A percentile compares a stretch with the other conserved stretches of the same genome.
Evolutionary conservation across 345 rosid species (phyloP).

Genomic region (Draba incana): DNA sequence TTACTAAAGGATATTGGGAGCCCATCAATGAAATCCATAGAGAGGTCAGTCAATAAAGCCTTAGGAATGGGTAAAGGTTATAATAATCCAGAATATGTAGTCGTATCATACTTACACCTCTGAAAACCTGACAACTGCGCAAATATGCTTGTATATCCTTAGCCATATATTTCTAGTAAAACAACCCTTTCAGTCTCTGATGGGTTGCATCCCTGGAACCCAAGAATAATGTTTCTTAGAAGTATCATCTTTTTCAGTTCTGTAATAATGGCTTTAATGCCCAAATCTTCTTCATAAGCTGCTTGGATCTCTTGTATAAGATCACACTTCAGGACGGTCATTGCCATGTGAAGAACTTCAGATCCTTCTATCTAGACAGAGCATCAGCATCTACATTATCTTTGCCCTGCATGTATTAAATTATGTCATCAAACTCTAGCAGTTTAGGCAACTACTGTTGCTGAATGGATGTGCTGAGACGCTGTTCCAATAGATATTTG

Average conservation of each 20-base stretch:
- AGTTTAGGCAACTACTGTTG: background rate
- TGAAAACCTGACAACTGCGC: too few relatives aligned
- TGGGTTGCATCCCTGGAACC: too few relatives aligned
- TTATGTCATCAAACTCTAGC: background rate
- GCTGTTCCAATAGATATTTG: too few relatives aligned
- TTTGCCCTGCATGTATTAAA: background rate
- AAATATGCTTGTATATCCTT: too few relatives aligned
- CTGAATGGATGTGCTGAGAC: background rate
- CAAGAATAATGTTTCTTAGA: too few relatives aligned
- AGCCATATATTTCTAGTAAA: too few relatives aligned
- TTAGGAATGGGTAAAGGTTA: background rate
- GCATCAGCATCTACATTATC: background rate
- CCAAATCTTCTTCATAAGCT: too few relatives aligned
- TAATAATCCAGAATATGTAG: accelerated
- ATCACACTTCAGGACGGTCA: background rate
- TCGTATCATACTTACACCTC: too few relatives aligned
- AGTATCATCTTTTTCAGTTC: too few relatives aligned
- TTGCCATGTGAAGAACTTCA: background rate
- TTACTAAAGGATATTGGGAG: background rate
- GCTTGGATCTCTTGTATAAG: background rate
- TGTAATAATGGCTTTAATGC: too few relatives aligned
- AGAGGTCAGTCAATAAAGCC: accelerated
- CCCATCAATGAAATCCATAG: background rate
- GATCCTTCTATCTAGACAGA: background rate
- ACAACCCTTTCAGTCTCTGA: too few relatives aligned